These are phyloP conservation scores for Cornus kousa DNA, from an alignment of 148 eudicot species.

Conservation along the genomic window DNA sequence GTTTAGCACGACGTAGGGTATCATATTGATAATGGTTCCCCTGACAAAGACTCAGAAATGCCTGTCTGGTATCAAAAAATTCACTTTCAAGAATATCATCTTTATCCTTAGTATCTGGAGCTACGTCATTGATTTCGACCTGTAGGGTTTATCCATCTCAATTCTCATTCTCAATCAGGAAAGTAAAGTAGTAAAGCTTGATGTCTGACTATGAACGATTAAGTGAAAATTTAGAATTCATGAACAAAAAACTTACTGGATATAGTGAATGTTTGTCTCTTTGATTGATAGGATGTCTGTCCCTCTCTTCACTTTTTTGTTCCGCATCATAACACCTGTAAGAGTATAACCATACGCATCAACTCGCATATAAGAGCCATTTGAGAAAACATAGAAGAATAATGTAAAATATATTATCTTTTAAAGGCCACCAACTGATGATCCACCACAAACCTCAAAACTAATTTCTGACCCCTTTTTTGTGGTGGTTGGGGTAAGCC, in stretches of 20 bases:
- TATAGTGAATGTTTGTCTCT: constrained; percentile 72
- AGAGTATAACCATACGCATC: constrained; percentile 15
- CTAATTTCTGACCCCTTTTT: not conserved
- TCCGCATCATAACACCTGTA: constrained; percentile 86
- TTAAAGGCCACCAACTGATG: constrained; percentile 6
- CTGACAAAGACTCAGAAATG: constrained; percentile 95
- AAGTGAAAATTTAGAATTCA: not conserved
- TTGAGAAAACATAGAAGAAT: not conserved
- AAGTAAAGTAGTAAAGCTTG: not conserved
- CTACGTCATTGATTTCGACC: constrained; percentile 67
- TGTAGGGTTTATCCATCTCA: constrained; percentile 30
- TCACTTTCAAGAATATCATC: constrained; percentile 98
- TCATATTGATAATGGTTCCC: constrained; percentile 99
- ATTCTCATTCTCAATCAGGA: constrained; percentile 19
- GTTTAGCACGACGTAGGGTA: constrained; percentile 97
- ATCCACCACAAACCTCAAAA: not conserved
- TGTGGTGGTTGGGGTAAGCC: too few relatives aligned
- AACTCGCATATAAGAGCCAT: not conserved
- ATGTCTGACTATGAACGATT: not conserved
- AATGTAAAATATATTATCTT: not conserved
- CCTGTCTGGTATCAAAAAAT: constrained; percentile 93
- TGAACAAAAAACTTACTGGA: constrained; percentile 42
- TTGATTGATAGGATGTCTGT: constrained; percentile 83
- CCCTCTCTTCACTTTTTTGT: constrained; percentile 70
- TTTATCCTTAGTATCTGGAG: constrained; percentile 79